A percentile compares a stretch with the other conserved stretches of the same genome.
phyloP scores from a whole-genome alignment of 1,139 yeast genomes.

The Petasospora fabianii region DNA sequence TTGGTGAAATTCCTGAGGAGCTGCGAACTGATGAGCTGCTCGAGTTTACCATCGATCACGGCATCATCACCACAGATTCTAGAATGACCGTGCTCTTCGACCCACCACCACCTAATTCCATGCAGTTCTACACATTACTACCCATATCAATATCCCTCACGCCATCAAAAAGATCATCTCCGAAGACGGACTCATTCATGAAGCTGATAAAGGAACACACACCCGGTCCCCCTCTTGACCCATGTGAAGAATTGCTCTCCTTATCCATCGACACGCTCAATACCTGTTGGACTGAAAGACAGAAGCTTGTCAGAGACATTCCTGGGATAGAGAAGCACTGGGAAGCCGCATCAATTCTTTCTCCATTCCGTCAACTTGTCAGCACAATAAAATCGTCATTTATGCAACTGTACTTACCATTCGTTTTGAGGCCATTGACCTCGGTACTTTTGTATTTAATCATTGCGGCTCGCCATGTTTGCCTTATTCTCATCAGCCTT shows the following conservation, averaged over 20 bases:
- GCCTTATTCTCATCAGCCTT: conserved; percentile 35
- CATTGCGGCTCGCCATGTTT: conserved; percentile 28
- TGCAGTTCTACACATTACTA: conserved; percentile 75
- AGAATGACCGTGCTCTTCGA: conserved; percentile 53
- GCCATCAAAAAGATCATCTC: conserved; percentile 27
- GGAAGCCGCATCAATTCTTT: conserved; percentile 6
- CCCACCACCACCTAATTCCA: conserved; percentile 67
- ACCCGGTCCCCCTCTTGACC: conserved; percentile 10
- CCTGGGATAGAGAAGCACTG: conserved; percentile 19
- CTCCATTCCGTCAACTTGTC: neutral
- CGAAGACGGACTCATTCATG: conserved; percentile 31
- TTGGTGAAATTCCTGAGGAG: conserved; percentile 6
- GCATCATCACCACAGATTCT: conserved; percentile 1
- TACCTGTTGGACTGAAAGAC: conserved; percentile 20
- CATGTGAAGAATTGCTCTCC: conserved; percentile 18
- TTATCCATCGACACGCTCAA: conserved; percentile 26
- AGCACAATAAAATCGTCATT: neutral
- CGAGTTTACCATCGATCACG: conserved; percentile 7
- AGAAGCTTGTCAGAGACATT: conserved; percentile 9
- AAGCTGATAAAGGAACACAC: conserved; percentile 29
- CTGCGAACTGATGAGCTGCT: neutral
- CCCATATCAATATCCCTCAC: conserved; percentile 69
- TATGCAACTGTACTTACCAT: conserved; percentile 1
- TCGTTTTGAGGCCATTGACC: conserved; percentile 13
- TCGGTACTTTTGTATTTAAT: conserved; percentile 11